A percentile compares a stretch with the other conserved stretches of the same genome.
Evolutionary conservation across 2,329 filamentous ascomycete genomes (phyloP).

Genomic region (Dactylellina haptotyla): DNA sequence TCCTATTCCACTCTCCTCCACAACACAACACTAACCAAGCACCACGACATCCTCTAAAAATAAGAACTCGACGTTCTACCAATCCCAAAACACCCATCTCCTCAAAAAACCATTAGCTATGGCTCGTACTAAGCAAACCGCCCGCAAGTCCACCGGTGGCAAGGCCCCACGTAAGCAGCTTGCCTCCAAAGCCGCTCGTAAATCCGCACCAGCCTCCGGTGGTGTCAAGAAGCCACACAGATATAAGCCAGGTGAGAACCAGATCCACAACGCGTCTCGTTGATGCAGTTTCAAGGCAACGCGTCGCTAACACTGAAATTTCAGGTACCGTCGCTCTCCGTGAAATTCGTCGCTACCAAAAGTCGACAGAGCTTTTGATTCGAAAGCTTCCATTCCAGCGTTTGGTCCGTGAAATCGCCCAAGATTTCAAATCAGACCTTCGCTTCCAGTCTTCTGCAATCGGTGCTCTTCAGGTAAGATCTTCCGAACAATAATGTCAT

Average conservation of each 20-base stretch:
- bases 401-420: conserved; percentile 94
- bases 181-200: conserved; percentile 98
- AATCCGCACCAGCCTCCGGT: conserved; percentile 95
- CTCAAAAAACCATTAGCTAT: conserved; percentile 55
- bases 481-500: neutral
- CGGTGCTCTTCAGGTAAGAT: conserved; percentile 72
- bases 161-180: conserved; percentile 93
- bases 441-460: conserved; percentile 99
- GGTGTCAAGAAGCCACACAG: conserved; percentile 91
- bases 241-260: conserved; percentile 76
- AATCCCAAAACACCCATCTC: conserved; percentile 12
- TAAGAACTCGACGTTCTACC: neutral
- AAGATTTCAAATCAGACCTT: conserved; percentile 94
- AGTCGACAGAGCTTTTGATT: conserved; percentile 94
- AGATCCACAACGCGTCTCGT: conserved; percentile 73
- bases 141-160: conserved; percentile 82
- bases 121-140: conserved; percentile 63
- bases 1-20: conserved; percentile 54
- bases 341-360: conserved; percentile 99
- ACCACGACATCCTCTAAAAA: conserved; percentile 31
- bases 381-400: conserved; percentile 98
- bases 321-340: conserved; percentile 89
- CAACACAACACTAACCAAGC: conserved; percentile 56
- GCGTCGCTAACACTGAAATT: conserved; percentile 61
- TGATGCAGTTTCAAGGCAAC: conserved; percentile 89